These are phyloP conservation scores for Sergeia podlipaevii DNA, from an alignment of 208 protist species.

Conservation along the genomic window DNA sequence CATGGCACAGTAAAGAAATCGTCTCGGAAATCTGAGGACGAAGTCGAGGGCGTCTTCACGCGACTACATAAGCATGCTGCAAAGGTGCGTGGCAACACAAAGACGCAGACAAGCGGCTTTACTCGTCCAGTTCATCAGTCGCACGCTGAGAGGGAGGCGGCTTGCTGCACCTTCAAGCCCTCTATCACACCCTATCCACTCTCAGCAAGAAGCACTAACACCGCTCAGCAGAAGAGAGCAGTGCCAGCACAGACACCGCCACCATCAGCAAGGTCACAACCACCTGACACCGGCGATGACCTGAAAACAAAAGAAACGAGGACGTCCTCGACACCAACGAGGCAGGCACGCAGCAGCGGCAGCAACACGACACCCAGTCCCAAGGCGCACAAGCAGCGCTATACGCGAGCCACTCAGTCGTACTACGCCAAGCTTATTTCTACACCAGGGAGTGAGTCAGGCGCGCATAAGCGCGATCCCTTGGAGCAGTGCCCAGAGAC, in stretches of 20 bases:
- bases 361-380: slow-evolving; percentile 37
- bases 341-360: background rate
- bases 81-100: no score
- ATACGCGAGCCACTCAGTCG: slow-evolving; percentile 53
- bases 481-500: slow-evolving; percentile 31
- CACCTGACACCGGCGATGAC: no score
- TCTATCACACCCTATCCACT: slow-evolving; percentile 3
- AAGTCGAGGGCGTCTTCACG: no score
- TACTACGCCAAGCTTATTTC: slow-evolving; percentile 50
- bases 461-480: slow-evolving; percentile 11
- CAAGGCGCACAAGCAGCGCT: no score
- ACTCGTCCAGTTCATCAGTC: background rate
- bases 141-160: background rate
- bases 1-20: no score
- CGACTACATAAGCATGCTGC: no score
- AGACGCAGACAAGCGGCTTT: no score
- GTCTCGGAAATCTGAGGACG: no score
- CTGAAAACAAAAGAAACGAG: no score
- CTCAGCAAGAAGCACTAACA: background rate
- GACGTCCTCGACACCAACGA: background rate
- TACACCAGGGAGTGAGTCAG: slow-evolving; percentile 8
- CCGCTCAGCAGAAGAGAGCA: background rate
- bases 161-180: slow-evolving; percentile 12
- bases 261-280: no score
- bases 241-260: no score